Percentiles rank a stretch among this genome's conserved stretches.
phyloP scores from a whole-genome alignment of 768 basidiomycete species.

The Daedaleopsis nitida region DNA sequence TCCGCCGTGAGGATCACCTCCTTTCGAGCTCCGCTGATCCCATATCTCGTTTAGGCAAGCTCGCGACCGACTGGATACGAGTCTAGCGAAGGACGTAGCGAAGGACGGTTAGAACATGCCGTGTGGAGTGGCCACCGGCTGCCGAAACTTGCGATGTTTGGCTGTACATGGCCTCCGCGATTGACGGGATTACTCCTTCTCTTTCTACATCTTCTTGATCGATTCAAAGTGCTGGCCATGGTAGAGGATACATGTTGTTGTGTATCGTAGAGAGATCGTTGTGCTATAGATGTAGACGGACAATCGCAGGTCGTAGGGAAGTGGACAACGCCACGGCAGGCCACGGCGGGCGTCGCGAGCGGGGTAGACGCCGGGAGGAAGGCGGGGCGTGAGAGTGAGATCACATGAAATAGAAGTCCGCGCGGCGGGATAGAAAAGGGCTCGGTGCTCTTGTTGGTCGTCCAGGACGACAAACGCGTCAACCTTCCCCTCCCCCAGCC shows the following conservation, averaged over 20 bases:
- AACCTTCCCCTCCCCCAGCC: conserved; percentile 8
- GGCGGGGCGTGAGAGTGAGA: neutral
- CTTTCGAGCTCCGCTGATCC: too few species aligned
- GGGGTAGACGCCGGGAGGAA: conserved; percentile 6
- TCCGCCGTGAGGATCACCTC: too few species aligned
- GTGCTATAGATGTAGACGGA: too few species aligned
- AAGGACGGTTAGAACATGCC: neutral
- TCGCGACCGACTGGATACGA: too few species aligned
- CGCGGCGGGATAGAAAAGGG: conserved; percentile 10
- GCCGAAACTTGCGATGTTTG: neutral
- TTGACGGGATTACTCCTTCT: too few species aligned
- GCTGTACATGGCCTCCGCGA: neutral
- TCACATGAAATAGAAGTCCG: conserved; percentile 11
- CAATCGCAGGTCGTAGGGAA: too few species aligned
- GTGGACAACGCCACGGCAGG: neutral
- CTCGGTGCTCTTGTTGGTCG: neutral
- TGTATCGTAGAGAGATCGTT: too few species aligned
- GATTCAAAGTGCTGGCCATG: too few species aligned
- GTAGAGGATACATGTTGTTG: too few species aligned
- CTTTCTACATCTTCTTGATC: too few species aligned
- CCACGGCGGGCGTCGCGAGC: conserved; percentile 2
- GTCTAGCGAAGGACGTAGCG: too few species aligned
- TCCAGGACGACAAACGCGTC: conserved; percentile 20
- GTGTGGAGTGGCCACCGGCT: neutral
- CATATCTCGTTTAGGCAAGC: too few species aligned